Conservation (phyloP, 164 flowering plant genomes). For the Vitis riparia region DNA sequence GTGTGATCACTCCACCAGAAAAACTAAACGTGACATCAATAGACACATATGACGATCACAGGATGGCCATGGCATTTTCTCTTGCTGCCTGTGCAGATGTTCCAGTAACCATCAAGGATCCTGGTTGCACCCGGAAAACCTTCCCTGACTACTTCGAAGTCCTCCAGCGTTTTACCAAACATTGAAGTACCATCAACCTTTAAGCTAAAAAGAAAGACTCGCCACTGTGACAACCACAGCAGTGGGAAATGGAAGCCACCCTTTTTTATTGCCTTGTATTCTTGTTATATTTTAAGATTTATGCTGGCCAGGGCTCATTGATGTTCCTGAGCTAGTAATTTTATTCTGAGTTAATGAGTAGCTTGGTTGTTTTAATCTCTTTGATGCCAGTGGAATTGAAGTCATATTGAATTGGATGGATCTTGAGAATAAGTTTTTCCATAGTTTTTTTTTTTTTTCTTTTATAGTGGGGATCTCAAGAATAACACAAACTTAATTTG, state of each 20-base stretch:
- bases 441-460: too few relatives aligned
- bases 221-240: neutral
- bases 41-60: constrained; percentile 95
- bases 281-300: neutral
- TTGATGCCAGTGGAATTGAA: too few relatives aligned
- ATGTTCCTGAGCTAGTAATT: constrained; percentile 1
- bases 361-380: neutral
- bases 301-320: neutral
- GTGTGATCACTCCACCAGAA: constrained; percentile 95
- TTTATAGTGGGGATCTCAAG: too few relatives aligned
- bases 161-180: constrained; percentile 62
- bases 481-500: too few relatives aligned
- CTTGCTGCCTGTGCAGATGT: constrained; percentile 96
- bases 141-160: constrained; percentile 98
- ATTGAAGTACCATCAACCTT: constrained; percentile 27
- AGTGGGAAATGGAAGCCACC: neutral
- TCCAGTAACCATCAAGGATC: constrained; percentile 93
- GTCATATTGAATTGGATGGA: too few relatives aligned
- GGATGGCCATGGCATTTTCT: constrained; percentile 99
- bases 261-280: constrained; percentile 8
- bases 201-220: constrained; percentile 1
- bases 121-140: constrained; percentile 93
- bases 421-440: too few relatives aligned
- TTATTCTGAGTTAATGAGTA: neutral
- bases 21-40: constrained; percentile 75